Conservation (phyloP, 495 filamentous ascomycete genomes). For the Hyphodiscus hymeniophilus region DNA sequence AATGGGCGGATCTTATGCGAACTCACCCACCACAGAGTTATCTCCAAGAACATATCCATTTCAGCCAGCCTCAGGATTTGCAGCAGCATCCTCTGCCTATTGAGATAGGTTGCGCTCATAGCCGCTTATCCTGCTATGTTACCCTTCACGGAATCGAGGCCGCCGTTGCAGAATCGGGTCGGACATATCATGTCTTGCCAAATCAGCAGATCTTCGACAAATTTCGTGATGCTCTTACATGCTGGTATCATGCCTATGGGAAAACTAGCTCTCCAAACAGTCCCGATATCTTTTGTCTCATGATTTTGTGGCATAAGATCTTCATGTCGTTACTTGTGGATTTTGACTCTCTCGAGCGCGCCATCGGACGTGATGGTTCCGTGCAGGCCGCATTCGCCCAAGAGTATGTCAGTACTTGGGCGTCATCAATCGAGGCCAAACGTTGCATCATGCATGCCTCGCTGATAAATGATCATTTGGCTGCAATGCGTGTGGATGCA, state of each 20-base stretch:
- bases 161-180: background rate
- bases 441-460: conserved; percentile 15
- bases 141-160: background rate
- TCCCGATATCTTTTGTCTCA: conserved; percentile 9
- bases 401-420: conserved; percentile 10
- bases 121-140: background rate
- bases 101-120: no score
- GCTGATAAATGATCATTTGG: conserved; percentile 9
- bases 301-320: conserved; percentile 13
- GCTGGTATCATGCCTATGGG: background rate
- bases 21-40: background rate
- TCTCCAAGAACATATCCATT: background rate
- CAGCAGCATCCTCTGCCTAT: no score
- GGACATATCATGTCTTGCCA: no score
- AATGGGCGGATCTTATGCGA: background rate
- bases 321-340: conserved; percentile 17
- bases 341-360: conserved; percentile 15
- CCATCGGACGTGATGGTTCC: conserved; percentile 15
- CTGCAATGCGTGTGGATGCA: conserved; percentile 1
- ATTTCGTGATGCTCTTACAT: background rate
- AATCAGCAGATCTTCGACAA: background rate
- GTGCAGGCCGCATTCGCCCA: background rate
- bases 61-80: background rate
- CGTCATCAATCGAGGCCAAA: conserved; percentile 3
- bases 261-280: background rate